These are phyloP conservation scores for Aphanomyces invadans DNA, from an alignment of 352 stramenopile species.

Conservation along the genomic window DNA sequence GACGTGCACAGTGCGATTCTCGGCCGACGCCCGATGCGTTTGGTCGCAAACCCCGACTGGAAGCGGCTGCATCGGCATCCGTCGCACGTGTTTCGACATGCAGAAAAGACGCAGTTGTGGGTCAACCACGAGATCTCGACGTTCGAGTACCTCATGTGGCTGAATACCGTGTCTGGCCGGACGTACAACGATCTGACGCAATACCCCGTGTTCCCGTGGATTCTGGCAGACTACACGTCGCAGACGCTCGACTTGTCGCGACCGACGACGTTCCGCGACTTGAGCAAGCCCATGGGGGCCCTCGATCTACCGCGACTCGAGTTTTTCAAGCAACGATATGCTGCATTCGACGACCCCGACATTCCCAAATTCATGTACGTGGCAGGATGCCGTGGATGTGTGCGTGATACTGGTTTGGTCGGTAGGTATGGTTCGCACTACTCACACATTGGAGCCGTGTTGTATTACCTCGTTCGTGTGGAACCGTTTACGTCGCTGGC, in stretches of 20 bases:
- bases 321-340: conserved; percentile 92
- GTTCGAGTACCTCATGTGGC: conserved; percentile 91
- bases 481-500: conserved; percentile 96
- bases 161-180: conserved; percentile 85
- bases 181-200: conserved; percentile 91
- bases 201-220: conserved; percentile 94
- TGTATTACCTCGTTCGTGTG: conserved; percentile 98
- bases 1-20: conserved; percentile 67
- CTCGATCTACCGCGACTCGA: conserved; percentile 88
- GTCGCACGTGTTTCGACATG: conserved; percentile 75
- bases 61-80: conserved; percentile 57
- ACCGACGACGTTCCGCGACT: conserved; percentile 88
- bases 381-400: background rate
- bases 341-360: conserved; percentile 81
- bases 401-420: background rate
- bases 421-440: conserved; percentile 83
- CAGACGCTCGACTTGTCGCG: conserved; percentile 51
- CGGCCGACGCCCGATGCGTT: conserved; percentile 40
- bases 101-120: conserved; percentile 58
- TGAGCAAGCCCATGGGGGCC: conserved; percentile 97
- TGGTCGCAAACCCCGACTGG: conserved; percentile 66
- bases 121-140: conserved; percentile 91
- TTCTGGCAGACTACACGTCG: conserved; percentile 85
- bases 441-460: conserved; percentile 91
- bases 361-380: conserved; percentile 84